phyloP scores from a whole-genome alignment of 2,329 filamentous ascomycete species.

The Fusarium sarcochroum region DNA sequence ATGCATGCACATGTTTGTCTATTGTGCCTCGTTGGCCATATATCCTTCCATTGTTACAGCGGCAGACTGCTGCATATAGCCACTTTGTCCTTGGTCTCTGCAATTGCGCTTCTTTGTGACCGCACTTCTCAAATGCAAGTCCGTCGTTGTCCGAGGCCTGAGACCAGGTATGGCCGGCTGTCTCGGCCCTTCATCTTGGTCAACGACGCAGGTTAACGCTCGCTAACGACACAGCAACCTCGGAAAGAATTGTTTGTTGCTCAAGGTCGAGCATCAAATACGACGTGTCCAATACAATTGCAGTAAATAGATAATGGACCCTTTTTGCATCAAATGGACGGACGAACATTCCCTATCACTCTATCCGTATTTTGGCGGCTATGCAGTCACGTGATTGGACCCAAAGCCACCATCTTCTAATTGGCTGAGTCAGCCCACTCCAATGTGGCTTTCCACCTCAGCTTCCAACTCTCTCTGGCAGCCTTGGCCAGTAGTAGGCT shows the following conservation, averaged over 20 bases:
- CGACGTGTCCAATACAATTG: background rate
- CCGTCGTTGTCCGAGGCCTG: slow-evolving; percentile 23
- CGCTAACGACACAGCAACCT: slow-evolving; percentile 2
- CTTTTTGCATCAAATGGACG: background rate
- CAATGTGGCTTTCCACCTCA: slow-evolving; percentile 41
- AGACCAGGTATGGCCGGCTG: slow-evolving; percentile 25
- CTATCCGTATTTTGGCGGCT: background rate
- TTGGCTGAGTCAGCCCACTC: slow-evolving; percentile 30
- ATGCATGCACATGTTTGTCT: slow-evolving; percentile 4
- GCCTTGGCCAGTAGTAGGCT: slow-evolving; percentile 45
- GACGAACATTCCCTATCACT: background rate
- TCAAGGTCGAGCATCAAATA: background rate
- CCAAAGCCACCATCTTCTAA: slow-evolving; percentile 6
- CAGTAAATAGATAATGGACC: background rate
- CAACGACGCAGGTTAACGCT: slow-evolving; percentile 14
- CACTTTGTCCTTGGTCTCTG: background rate
- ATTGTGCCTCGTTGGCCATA: background rate
- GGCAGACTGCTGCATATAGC: background rate
- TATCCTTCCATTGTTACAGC: background rate
- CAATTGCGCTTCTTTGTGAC: background rate
- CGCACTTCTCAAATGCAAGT: slow-evolving; percentile 8
- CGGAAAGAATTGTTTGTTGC: background rate
- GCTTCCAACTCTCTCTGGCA: slow-evolving; percentile 41
- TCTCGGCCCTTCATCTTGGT: slow-evolving; percentile 25
- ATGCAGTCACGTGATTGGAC: slow-evolving; percentile 23